These are phyloP conservation scores for Pogostemon cablin DNA, from an alignment of 257 asterid species.

Conservation along the genomic window DNA sequence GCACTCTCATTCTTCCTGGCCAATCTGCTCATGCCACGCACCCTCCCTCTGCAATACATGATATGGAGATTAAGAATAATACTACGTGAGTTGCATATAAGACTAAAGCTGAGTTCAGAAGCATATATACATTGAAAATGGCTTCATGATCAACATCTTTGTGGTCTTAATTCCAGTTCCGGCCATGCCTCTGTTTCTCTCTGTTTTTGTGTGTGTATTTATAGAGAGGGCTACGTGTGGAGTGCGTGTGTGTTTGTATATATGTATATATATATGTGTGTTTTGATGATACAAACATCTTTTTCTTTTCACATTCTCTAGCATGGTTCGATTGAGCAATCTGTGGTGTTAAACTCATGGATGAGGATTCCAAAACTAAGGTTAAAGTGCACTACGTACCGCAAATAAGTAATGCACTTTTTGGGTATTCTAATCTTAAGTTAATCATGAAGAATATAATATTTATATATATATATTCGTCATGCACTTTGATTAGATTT, in stretches of 20 bases:
- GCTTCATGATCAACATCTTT: conserved; percentile 28
- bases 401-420: conserved; percentile 18
- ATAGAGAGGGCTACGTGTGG: neutral
- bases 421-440: too few relatives aligned
- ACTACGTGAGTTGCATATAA: neutral
- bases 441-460: conserved; percentile 6
- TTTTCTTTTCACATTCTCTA: conserved; percentile 10
- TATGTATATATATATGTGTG: neutral
- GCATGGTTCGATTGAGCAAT: conserved; percentile 34
- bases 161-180: conserved; percentile 18
- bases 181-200: conserved; percentile 18
- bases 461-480: conserved; percentile 24
- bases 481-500: conserved; percentile 27
- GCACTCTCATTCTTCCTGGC: neutral
- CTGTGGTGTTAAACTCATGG: conserved; percentile 34
- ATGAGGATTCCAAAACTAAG: conserved; percentile 26
- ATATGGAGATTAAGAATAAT: too few relatives aligned
- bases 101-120: neutral
- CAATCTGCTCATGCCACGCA: conserved; percentile 35
- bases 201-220: neutral
- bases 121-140: conserved; percentile 32
- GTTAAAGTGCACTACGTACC: conserved; percentile 17
- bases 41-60: conserved; percentile 9
- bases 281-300: conserved; percentile 1
- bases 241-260: neutral